A percentile compares a stretch with the other conserved stretches of the same genome.
Conservation (phyloP, 2,329 filamentous ascomycete genomes). For the Xenoacremonium recifei region DNA sequence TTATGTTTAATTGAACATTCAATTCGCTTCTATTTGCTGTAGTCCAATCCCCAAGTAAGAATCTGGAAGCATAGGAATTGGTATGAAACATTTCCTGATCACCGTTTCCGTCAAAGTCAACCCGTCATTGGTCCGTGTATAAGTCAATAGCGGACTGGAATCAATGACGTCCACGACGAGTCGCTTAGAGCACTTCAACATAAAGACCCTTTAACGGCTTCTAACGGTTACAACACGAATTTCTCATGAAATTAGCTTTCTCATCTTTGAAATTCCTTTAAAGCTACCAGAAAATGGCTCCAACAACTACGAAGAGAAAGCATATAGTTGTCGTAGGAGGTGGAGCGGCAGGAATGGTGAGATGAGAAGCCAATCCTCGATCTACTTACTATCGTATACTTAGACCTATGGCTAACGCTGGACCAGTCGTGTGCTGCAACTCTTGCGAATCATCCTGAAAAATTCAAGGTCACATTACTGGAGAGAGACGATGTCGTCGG, state of each 20-base stretch:
- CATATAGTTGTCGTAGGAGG: constrained; percentile 60
- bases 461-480: constrained; percentile 63
- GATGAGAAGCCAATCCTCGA: constrained; percentile 2
- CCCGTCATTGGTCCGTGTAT: too few species aligned
- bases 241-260: not conserved
- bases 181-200: not conserved
- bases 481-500: constrained; percentile 58
- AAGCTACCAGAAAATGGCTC: constrained; percentile 1
- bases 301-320: constrained; percentile 29
- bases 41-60: too few species aligned
- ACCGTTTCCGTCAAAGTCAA: too few species aligned
- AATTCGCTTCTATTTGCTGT: too few species aligned
- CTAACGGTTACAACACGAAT: not conserved
- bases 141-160: not conserved
- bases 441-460: constrained; percentile 61
- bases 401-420: constrained; percentile 2
- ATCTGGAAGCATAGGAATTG: too few species aligned
- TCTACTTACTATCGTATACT: not conserved
- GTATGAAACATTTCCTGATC: too few species aligned
- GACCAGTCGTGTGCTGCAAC: constrained; percentile 64
- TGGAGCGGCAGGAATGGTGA: constrained; percentile 61
- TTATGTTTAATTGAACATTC: too few species aligned
- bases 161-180: not conserved
- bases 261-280: not conserved
- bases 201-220: not conserved